These are phyloP conservation scores for Chloranthus sessilifolius DNA, from an alignment of 164 flowering plant genomes.

Conservation along the genomic window DNA sequence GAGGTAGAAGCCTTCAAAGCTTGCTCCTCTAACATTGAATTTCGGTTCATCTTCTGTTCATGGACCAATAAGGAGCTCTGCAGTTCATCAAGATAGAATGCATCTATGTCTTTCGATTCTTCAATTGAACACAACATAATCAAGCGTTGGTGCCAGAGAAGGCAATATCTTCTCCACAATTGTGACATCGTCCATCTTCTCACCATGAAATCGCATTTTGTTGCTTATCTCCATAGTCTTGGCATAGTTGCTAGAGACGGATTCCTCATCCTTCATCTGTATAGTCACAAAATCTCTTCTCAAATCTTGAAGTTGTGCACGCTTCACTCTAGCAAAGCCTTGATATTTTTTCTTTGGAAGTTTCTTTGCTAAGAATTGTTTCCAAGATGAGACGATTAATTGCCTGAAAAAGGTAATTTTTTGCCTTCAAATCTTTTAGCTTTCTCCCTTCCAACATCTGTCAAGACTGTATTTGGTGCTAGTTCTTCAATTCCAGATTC, in stretches of 20 bases:
- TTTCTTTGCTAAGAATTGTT: background rate
- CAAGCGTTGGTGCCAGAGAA: background rate
- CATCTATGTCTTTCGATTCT: background rate
- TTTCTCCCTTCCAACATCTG: background rate
- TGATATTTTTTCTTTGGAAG: constrained; percentile 11
- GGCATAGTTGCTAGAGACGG: background rate
- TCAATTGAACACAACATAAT: background rate
- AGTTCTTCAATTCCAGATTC: background rate
- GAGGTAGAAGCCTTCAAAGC: background rate
- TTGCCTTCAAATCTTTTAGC: constrained; percentile 2
- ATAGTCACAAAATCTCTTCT: constrained; percentile 10
- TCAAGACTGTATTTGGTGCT: background rate
- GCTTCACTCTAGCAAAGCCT: constrained; percentile 15
- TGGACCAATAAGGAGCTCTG: background rate
- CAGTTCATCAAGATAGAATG: background rate
- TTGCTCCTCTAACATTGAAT: background rate
- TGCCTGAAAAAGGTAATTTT: constrained; percentile 1
- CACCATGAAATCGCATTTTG: constrained; percentile 9
- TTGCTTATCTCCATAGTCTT: constrained; percentile 9
- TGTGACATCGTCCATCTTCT: background rate
- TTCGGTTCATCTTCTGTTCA: background rate
- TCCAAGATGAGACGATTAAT: background rate
- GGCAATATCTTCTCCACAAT: background rate
- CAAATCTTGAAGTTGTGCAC: constrained; percentile 20
- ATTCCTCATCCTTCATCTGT: constrained; percentile 17